Evolutionary conservation across 495 filamentous ascomycete genomes (phyloP), one percentile per base, ranked within the genome.

Genomic region (Neurospora hispaniola): DNA sequence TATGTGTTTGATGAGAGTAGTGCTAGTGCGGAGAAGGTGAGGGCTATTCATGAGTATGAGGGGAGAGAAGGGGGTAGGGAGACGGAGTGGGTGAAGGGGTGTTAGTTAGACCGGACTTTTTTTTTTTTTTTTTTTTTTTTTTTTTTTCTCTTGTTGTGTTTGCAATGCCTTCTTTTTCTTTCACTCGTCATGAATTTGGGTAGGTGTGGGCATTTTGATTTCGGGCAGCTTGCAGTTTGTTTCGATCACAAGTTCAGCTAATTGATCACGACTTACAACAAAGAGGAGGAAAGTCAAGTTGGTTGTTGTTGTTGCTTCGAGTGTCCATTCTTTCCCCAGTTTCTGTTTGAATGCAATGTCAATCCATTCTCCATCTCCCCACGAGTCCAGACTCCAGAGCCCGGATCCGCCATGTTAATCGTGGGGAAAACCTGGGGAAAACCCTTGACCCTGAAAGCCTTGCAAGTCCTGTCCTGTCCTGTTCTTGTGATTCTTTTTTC

Each of bases 1-100:
- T 95, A 94, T 81, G 85, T 89, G 69, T 96, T 95, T 81, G 93
- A 96, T 81, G 85, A 89, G 72, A 86, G 84, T 72, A 92, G 90
- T 76, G 85, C 86, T 20, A 93, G 90, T 78, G 91, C 91, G 18
- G 86, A 86, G 46, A 94, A 95, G 85, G 91, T 94, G 73, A 83
- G 89, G 78, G 92, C 85, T 20, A 96, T 96, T 79, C 86, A 83
- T 74, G 85, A 93, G 72, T 89, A 93, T 77, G 93, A 96, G 84
- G 83, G 82, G 77, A 76, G 73, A 6, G 79, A 80, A 35, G 75
- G 76, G 18, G 78, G 80, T 2, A 12, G 2, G 12, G 48, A 43
- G 16, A 16, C 72, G 0, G 77, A 77, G 69, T 75, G 75, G 71
- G 75, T 77, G 0, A 77, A 73, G 73, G 70, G 73, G 16, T 75